Evolutionary conservation across 164 flowering plant genomes (phyloP), one percentile per base, ranked within the genome.

Genomic region (Vitis riparia): DNA sequence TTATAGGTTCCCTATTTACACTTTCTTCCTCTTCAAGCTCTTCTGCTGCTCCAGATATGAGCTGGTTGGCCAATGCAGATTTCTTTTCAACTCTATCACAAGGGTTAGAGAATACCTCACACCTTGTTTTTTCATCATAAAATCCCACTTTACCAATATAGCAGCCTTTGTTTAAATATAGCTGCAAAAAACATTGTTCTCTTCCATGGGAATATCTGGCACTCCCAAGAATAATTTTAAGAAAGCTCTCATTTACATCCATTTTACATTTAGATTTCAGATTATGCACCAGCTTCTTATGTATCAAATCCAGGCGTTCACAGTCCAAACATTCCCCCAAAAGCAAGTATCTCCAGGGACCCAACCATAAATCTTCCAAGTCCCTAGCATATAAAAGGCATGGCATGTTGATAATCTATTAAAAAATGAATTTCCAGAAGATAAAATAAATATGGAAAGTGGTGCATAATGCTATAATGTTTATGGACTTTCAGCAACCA

Each of bases 361-460:
- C 98, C 44, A 95, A 80, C 99, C 99, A 93, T 30, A 77, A 84
- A 75, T 86, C 88, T 82, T 95, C 99, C 68, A 95, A n/a, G 63
- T 79, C 80, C 75, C 99, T 92, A 80, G 32, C 59, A 52, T 65
- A 68, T 8, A 37, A 66, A 32, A 30, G 16, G 19, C 49, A 62
- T 1, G 50, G 2, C 0, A 66, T 50, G 52, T 30, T 5, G 17
- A 32, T 6, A 32, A 32, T 32, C 5, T 32, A 32, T 32, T 32
- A 32, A 32, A 32, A 52, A 52, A 12, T 4, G 5, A n/a, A 52
- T 12, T 52, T 11, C 15, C 55, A 14, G n/a, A 52, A 52, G 55
- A 11, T 11, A 52, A 12, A 13, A 11, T 11, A 52, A 12, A 13
- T 5, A 52, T 11, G 55, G 15, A 12, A 14, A 52, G 55, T 52